Evolutionary conservation across 495 filamentous ascomycete species (phyloP).

Genomic region (Neurospora sp.): DNA sequence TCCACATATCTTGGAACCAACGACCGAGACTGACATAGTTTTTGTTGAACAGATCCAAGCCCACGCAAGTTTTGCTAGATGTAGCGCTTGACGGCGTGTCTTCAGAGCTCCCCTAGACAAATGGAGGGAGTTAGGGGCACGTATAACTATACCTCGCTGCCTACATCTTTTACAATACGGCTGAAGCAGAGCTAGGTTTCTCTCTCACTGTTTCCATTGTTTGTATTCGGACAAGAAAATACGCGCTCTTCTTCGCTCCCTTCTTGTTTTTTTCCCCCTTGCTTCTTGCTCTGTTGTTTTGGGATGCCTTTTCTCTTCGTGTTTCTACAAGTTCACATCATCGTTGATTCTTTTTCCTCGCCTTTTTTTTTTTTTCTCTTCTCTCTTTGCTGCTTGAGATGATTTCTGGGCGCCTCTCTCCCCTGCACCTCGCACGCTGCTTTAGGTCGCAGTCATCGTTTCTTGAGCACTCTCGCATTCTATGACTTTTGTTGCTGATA

Average conservation of each 20-base stretch:
- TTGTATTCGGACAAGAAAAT: background rate
- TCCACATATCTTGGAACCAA: background rate
- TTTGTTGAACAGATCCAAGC: background rate
- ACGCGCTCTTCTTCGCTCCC: background rate
- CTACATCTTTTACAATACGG: background rate
- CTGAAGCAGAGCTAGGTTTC: background rate
- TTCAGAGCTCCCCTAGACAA: background rate
- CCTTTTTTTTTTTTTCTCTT: background rate
- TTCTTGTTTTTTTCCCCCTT: background rate
- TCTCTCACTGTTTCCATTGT: background rate
- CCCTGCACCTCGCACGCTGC: too few species aligned
- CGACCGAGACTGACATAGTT: background rate
- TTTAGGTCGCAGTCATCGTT: background rate
- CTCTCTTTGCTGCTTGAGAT: background rate
- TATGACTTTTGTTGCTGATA: background rate
- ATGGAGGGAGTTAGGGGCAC: background rate
- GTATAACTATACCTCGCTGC: background rate
- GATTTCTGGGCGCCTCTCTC: too few species aligned
- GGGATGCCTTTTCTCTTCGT: background rate
- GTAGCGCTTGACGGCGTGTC: background rate
- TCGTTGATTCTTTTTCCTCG: background rate
- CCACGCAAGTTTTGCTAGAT: background rate
- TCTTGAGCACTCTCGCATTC: background rate
- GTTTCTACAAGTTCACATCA: background rate
- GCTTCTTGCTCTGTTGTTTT: background rate